Base-by-base conservation (phyloP, 148 eudicot species). In the Vaccinium myrtillus region DNA sequence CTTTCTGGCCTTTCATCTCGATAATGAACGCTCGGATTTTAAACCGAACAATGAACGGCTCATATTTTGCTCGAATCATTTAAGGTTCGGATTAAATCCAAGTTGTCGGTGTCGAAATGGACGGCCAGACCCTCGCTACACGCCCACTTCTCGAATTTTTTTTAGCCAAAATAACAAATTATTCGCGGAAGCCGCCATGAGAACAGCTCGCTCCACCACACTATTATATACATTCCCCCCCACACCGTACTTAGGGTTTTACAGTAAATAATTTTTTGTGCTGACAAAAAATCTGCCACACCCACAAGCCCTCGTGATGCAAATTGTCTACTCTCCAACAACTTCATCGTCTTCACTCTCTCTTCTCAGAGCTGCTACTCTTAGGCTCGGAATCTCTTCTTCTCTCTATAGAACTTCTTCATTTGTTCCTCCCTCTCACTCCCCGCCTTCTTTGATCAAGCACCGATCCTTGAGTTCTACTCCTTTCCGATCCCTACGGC, bases 401-500 rank as follows among this genome's bases (percentile, higher is more conserved):
- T 78, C 93, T 75, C 77, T 89, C 81, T 73, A 90, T 25, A 32
- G 82, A 81, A 7, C 79, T 4, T 4, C 53, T 65, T 67, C 69
- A 9, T 0, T 23, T n/a, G n/a, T n/a, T n/a, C n/a, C n/a, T n/a
- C n/a, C n/a, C n/a, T n/a, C n/a, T 50, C 80, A 23, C 65, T 81
- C 91, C 70, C 85, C 88, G 83, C 85, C 89, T 54, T 80, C 84
- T 83, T 77, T 55, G 4, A 21, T 87, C 48, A 84, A 25, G 76
- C 82, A 8, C 85, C 90, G 88, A 14, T 87, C 92, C 6, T 3
- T 88, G 13, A 84, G 87, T 49, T 88, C 83, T 61, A 87, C 92
- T 10, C 83, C 91, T 43, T 27, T 87, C 1, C 90, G 93, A 87
- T 92, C 91, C 18, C 77, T 90, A 4, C 83, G 92, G 9, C 90